A percentile compares a stretch with the other conserved stretches of the same genome.
Evolutionary conservation across 441 rosid genomes (phyloP).

Genomic region (Erodium texanum): DNA sequence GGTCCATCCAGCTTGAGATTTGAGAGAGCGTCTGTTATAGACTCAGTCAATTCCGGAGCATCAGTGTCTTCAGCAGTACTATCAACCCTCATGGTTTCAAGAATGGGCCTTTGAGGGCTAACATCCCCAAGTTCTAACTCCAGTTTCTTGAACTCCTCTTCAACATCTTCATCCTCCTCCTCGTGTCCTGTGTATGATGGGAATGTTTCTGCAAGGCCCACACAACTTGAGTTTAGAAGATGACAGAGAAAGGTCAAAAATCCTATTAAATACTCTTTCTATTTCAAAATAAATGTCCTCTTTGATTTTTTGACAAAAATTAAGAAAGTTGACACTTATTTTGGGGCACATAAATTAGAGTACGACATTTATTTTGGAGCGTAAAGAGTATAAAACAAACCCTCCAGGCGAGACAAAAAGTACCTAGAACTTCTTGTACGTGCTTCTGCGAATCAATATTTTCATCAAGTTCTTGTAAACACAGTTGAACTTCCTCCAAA

Average conservation of each 20-base stretch:
- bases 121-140: slow-evolving; percentile 49
- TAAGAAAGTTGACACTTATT: not conserved
- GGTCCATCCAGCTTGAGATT: slow-evolving; percentile 44
- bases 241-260: not conserved
- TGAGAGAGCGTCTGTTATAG: slow-evolving; percentile 38
- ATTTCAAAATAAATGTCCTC: not conserved
- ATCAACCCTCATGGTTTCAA: slow-evolving; percentile 7
- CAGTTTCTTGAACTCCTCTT: slow-evolving; percentile 53
- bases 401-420: not conserved
- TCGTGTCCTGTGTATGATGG: slow-evolving; percentile 37
- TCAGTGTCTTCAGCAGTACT: slow-evolving; percentile 17
- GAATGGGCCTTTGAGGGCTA: slow-evolving; percentile 1
- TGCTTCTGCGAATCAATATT: slow-evolving; percentile 53
- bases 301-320: too few species aligned
- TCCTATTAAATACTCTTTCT: too few species aligned
- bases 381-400: not conserved
- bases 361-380: not conserved
- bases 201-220: slow-evolving; percentile 35
- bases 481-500: slow-evolving; percentile 61
- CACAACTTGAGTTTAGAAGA: slow-evolving; percentile 6
- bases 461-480: slow-evolving; percentile 62
- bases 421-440: slow-evolving; percentile 61
- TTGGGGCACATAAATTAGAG: too few species aligned
- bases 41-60: slow-evolving; percentile 29
- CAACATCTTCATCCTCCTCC: slow-evolving; percentile 65